Evolutionary conservation across 805 yeast genomes (phyloP).

Genomic region (Priceomyces haplophilus): DNA sequence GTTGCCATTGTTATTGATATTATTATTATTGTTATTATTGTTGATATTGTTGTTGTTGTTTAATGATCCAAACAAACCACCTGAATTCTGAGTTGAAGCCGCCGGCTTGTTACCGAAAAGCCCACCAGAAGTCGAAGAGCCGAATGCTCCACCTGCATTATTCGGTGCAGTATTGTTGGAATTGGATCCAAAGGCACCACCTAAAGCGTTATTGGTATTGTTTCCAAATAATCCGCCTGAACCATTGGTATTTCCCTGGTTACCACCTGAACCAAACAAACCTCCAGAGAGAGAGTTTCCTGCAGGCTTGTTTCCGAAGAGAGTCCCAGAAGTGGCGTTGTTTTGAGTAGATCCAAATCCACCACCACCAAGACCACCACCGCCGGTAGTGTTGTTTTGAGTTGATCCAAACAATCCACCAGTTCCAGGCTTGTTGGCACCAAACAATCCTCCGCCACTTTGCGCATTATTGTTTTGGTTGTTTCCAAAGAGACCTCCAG

Average conservation of each 20-base stretch:
- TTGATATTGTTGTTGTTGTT: slow-evolving; percentile 12
- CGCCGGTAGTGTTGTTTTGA: slow-evolving; percentile 10
- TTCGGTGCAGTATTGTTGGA: slow-evolving; percentile 15
- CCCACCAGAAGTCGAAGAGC: slow-evolving; percentile 22
- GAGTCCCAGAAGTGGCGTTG: slow-evolving; percentile 10
- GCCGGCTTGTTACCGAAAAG: slow-evolving; percentile 14
- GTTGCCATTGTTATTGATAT: too few relatives aligned
- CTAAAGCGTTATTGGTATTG: slow-evolving; percentile 11
- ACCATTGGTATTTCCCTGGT: slow-evolving; percentile 27
- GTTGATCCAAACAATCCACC: slow-evolving; percentile 16
- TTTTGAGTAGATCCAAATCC: slow-evolving; percentile 13
- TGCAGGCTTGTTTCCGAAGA: slow-evolving; percentile 19
- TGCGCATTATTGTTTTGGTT: slow-evolving; percentile 13
- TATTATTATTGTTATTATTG: slow-evolving; percentile 11
- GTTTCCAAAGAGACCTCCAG: slow-evolving; percentile 22
- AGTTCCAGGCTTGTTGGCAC: slow-evolving; percentile 14
- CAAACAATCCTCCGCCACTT: slow-evolving; percentile 25
- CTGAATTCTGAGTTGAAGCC: slow-evolving; percentile 8
- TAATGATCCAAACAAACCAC: slow-evolving; percentile 26
- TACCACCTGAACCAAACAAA: slow-evolving; percentile 23
- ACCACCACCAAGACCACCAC: slow-evolving; percentile 4
- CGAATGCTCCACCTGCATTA: slow-evolving; percentile 36
- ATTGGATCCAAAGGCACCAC: slow-evolving; percentile 24
- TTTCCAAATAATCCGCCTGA: slow-evolving; percentile 39
- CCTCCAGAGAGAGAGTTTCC: slow-evolving; percentile 23